Percentiles rank a stretch among this genome's conserved stretches.
Evolutionary conservation across 169 alveolate species (phyloP).

Genomic region (Plasmodium falciparum): DNA sequence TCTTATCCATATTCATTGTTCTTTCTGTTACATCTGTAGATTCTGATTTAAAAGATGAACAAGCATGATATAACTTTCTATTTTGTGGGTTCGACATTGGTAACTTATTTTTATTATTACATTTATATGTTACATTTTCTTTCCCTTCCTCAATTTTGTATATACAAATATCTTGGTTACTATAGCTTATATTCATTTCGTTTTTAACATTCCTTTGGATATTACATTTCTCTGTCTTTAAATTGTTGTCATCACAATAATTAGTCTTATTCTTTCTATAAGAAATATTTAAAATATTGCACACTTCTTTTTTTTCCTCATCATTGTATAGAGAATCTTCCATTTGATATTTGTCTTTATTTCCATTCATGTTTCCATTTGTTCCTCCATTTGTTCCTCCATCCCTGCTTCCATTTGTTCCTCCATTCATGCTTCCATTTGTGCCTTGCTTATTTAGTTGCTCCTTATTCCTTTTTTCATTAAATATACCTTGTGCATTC

Average conservation of each 20-base stretch:
- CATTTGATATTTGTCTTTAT: background rate
- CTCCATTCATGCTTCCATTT: background rate
- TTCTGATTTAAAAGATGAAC: constrained; percentile 45
- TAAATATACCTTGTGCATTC: background rate
- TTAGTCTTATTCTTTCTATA: too few species aligned
- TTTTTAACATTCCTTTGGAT: background rate
- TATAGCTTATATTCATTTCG: background rate
- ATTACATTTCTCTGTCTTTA: background rate
- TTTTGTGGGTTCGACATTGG: background rate
- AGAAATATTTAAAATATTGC: background rate
- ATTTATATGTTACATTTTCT: constrained; percentile 2
- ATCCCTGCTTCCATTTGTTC: background rate
- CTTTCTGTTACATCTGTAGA: constrained; percentile 73
- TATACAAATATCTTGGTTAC: too few species aligned
- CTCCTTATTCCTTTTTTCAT: background rate
- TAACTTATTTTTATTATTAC: background rate
- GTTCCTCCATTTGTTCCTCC: too few species aligned
- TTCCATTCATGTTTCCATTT: background rate
- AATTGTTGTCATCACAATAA: too few species aligned
- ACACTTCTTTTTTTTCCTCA: constrained; percentile 9
- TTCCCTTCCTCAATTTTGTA: background rate
- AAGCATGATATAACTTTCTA: constrained; percentile 1
- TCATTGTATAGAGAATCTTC: background rate
- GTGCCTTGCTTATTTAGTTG: background rate
- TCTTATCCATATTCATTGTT: background rate